Base-by-base conservation (phyloP, 2,329 filamentous ascomycete genomes). In the Cytospora paraplurivora region DNA sequence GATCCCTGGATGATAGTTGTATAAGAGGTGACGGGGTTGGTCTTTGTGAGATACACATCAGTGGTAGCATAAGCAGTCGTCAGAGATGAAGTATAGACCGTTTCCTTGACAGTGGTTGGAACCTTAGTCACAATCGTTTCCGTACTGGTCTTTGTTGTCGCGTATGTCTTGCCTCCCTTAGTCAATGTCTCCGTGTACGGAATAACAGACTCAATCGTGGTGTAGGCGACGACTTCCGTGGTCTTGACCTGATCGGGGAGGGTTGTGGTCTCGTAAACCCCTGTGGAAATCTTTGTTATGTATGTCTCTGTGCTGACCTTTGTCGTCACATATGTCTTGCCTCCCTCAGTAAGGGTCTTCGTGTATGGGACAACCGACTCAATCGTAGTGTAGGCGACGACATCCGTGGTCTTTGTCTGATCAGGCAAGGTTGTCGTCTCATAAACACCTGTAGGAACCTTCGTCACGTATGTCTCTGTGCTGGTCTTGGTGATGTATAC, bases 1-100 rank as follows among this genome's bases (percentile, higher is more conserved):
- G 69, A 72, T 32, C 77, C 77, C 61, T 72, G 69, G 1, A 76
- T 75, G 49, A 79, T 72, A n/a, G 80, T 82, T 6, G 78, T 78
- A 69, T 77, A 76, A 57, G 72, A 72, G 58, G 73, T 76, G 56
- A 76, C 77, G 8, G 76, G 75, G 68, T 70, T 75, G 13, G 77
- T 76, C 51, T 77, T 74, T 27, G 75, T 76, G 58, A 73, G 69
- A 59, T 75, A 75, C n/a, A 79, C 73, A 41, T 76, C 71, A 6
- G 75, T 77, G 12, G 71, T 76, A 62, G 69, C 69, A 33, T 72
- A 67, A 21, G 71, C 69, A 2, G 77, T 78, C 7, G 72, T 73
- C n/a, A 72, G 59, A 5, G 62, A 64, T 1, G 74, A 76, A 10
- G 75, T 76, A 67, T 76, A 76, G 41, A 76, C 72, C 11, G 64